Percentiles rank a stretch among this genome's conserved stretches.
phyloP scores from a whole-genome alignment of 1,284 basidiomycete genomes.

The Apiotrichum veenhuisii region DNA sequence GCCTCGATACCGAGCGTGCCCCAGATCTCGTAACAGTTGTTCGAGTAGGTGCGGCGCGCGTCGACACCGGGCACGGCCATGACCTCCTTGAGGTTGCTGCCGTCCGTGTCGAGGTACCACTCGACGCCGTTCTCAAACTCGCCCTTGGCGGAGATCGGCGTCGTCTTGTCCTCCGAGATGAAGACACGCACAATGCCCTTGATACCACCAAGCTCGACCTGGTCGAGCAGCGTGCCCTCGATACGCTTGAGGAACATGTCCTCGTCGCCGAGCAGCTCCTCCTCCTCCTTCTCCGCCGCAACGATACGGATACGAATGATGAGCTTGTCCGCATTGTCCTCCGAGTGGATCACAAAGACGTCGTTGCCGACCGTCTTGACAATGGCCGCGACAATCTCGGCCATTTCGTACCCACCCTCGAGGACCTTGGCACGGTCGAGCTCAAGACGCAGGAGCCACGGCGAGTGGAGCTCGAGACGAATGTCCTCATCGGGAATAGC shows the following conservation, averaged over 20 bases:
- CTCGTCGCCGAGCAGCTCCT: constrained; percentile 77
- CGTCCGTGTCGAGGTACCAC: constrained; percentile 97
- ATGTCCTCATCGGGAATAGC: constrained; percentile 98
- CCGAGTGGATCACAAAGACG: constrained; percentile 96
- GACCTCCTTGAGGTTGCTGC: constrained; percentile 88
- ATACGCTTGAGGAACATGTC: constrained; percentile 95
- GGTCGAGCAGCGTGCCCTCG: constrained; percentile 93
- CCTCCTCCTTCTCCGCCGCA: constrained; percentile 84
- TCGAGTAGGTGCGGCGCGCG: constrained; percentile 86
- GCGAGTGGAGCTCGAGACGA: constrained; percentile 86
- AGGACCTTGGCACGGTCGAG: constrained; percentile 97
- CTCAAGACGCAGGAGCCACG: constrained; percentile 95
- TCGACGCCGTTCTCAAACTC: constrained; percentile 62
- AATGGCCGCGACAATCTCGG: constrained; percentile 89
- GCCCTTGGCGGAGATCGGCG: constrained; percentile 59
- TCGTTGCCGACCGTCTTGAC: constrained; percentile 94
- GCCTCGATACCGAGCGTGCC: constrained; percentile 98
- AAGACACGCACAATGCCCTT: constrained; percentile 89
- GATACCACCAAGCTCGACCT: constrained; percentile 93
- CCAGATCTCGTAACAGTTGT: constrained; percentile 95
- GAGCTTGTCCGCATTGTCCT: constrained; percentile 97
- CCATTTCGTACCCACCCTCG: constrained; percentile 93
- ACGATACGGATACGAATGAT: constrained; percentile 95
- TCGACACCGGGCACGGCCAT: constrained; percentile 95
- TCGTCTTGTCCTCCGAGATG: constrained; percentile 82